phyloP scores from a whole-genome alignment of 164 flowering plant genomes.

The Annona squamosa region DNA sequence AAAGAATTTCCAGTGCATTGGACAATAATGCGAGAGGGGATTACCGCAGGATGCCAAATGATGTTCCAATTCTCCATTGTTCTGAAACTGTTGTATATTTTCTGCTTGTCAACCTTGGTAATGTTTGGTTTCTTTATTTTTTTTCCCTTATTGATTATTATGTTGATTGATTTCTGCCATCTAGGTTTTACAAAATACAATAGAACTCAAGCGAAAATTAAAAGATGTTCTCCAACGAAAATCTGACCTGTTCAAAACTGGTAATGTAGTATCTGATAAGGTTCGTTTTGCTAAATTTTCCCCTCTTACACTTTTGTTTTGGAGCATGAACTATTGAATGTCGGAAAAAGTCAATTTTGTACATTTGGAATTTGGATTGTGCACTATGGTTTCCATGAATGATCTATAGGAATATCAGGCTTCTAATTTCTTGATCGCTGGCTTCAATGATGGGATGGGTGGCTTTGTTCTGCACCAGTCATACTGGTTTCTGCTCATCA shows the following conservation, averaged over 20 bases:
- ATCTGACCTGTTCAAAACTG: slow-evolving; percentile 28
- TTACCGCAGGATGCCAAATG: neutral
- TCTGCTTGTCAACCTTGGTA: neutral
- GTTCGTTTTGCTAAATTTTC: neutral
- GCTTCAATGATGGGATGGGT: too few species aligned
- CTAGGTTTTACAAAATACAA: slow-evolving; percentile 28
- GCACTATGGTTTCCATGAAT: too few species aligned
- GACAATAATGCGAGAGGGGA: neutral
- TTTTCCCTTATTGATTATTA: neutral
- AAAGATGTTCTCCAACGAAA: slow-evolving; percentile 12
- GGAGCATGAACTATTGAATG: too few species aligned
- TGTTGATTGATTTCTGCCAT: neutral
- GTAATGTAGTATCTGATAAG: slow-evolving; percentile 19
- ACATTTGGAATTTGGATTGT: too few species aligned
- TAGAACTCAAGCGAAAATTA: slow-evolving; percentile 21
- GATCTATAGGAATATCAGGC: too few species aligned
- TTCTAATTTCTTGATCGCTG: too few species aligned
- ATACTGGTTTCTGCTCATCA: too few species aligned
- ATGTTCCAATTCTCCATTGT: neutral
- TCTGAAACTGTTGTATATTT: neutral
- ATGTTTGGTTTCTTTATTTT: neutral
- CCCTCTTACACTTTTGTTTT: too few species aligned
- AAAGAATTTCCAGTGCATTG: neutral
- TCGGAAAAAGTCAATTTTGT: too few species aligned
- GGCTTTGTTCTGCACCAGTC: too few species aligned